Evolutionary conservation across 2,329 filamentous ascomycete genomes (phyloP), one percentile per base, ranked within the genome.

Genomic region (Huntiella bhutanensis): DNA sequence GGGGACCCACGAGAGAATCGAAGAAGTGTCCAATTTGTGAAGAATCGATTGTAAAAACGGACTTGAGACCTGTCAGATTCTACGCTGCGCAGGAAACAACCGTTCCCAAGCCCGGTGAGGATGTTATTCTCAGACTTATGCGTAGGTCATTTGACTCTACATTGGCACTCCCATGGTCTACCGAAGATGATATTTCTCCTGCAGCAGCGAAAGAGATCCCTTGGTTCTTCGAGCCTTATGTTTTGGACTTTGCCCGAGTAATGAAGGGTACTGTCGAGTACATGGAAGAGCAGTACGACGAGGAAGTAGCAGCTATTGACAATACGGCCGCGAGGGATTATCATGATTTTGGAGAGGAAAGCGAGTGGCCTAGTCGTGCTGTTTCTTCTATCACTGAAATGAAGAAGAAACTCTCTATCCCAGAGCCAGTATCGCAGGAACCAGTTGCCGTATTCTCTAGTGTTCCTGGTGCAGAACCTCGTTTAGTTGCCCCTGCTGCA

Each of bases 1-100:
- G 80, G 62, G 79, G 74, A 55, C 68, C 80, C 28, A 71, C 81
- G 46, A 28, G 22, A 10, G 34, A 16, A 7, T 95, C 84, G 74
- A 93, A 93, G 65, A 94, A 93, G 59, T 98, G 91, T 54, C 88
- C 91, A 0, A 87, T 98, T 33, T 98, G 91, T 60, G 91, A 84
- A 65, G 91, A 98, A 59, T 78, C 74, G 41, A 75, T 98, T n/a
- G 93, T 91, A 58, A 71, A 87, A n/a, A 80, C 83, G 6, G 91
- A 98, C 52, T 84, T 82, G 16, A 72, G 83, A 42, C 86, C 91
- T 1, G 87, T 95, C 16, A 75, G 87, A 42, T 95, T 91, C 71
- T 95, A 94, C 55, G 74, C 75, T 35, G 88, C 86, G 1, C 86
- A 95, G 61, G 87, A 96, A 61, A 79, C 77, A 38, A 74, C 82